Percentiles rank a stretch among this genome's conserved stretches.
These are phyloP conservation scores for Suillus weaverae DNA, from an alignment of 768 basidiomycete species.

Conservation along the genomic window DNA sequence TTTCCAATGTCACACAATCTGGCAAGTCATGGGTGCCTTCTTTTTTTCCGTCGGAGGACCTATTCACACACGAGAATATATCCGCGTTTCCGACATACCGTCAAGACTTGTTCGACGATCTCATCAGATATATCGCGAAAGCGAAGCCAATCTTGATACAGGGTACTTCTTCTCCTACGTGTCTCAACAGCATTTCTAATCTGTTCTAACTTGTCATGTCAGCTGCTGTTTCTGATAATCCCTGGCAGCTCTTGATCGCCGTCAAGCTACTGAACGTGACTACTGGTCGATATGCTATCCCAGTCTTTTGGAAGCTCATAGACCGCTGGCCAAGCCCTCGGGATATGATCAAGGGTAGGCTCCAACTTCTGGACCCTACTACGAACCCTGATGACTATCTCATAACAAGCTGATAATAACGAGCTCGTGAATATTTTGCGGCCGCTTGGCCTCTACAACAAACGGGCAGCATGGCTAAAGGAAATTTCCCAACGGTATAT, in stretches of 20 bases:
- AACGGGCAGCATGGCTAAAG: constrained; percentile 57
- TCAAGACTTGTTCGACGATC: constrained; percentile 18
- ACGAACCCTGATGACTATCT: not conserved
- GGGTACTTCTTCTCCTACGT: constrained; percentile 17
- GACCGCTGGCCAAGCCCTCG: constrained; percentile 57
- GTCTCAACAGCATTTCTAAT: not conserved
- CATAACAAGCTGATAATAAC: constrained; percentile 37
- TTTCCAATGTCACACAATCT: constrained; percentile 6
- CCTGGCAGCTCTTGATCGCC: constrained; percentile 71
- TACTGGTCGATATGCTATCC: constrained; percentile 59
- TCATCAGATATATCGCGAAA: constrained; percentile 27
- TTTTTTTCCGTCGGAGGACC: not conserved
- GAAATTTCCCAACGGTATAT: constrained; percentile 53
- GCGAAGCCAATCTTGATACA: constrained; percentile 33
- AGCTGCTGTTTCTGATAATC: constrained; percentile 55
- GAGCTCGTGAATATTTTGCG: constrained; percentile 49
- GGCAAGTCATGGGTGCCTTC: constrained; percentile 6
- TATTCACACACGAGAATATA: not conserved
- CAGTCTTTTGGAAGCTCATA: constrained; percentile 61
- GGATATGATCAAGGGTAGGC: constrained; percentile 54
- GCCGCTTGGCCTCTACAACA: constrained; percentile 59
- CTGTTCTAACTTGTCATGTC: not conserved
- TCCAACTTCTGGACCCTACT: not conserved
- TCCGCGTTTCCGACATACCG: not conserved
- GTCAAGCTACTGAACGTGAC: constrained; percentile 73